Base-by-base conservation (phyloP, 768 basidiomycete genomes). In the Lentinula sp. region DNA sequence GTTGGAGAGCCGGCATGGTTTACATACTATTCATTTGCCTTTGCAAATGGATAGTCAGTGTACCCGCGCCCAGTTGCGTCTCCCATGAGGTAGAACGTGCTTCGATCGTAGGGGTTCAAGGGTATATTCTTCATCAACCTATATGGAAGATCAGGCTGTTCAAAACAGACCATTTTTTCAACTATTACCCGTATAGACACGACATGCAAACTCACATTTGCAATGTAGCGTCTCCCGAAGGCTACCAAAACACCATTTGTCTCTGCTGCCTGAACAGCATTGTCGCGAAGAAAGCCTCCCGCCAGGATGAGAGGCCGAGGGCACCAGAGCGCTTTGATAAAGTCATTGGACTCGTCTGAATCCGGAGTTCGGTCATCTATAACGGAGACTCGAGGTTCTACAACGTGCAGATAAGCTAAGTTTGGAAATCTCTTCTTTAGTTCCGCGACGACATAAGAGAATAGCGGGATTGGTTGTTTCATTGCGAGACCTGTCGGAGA, bases 331-430 rank as follows among this genome's bases (percentile, higher is more conserved):
- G 50, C 18, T 16, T 66, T 62, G 36, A 75, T 42, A 52, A 73
- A 72, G 33, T 69, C 69, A 16, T 71, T 74, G 9, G 61, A 63
- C 7, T 70, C 62, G 10, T 48, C 61, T 13, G 10, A 8, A 23
- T n/a, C 20, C 16, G 15, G 1, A 32, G 4, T 4, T 8, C 6
- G 42, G 18, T 68, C 61, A 4, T 23, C 16, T n/a, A 7, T 28
- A 6, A 61, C 66, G 6, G 48, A 20, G 16, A 37, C 50, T 20
- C 62, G 62, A 12, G 74, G 62, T 61, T 78, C 72, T 36, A 69
- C 64, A 28, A 72, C 61, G 57, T 79, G 77, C 6, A 80, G 35
- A n/a, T 80, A 81, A 4, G 76, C 78, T 32, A 80, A 65, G 20
- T 69, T 62, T 23, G 72, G 72, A 54, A 64, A 62, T 20, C 15